Conservation (phyloP, 345 rosid genomes). For the Salix viminalis region DNA sequence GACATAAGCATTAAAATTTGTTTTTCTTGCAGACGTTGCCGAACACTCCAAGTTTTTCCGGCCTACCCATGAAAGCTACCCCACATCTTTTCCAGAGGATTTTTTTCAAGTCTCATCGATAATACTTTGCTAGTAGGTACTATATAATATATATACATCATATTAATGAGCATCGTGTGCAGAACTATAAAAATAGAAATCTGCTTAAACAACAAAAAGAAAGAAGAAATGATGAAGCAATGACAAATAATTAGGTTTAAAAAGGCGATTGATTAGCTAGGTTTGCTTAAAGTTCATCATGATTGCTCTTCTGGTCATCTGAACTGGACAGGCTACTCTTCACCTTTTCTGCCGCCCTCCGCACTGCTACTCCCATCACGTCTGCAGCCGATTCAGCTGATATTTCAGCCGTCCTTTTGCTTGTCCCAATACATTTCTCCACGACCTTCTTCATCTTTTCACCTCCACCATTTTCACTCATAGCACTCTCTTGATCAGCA, state of each 20-base stretch:
- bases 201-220: too few species aligned
- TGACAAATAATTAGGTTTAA: background rate
- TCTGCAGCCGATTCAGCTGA: slow-evolving; percentile 40
- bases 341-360: background rate
- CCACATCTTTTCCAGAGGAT: too few species aligned
- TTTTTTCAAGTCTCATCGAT: too few species aligned
- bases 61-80: too few species aligned
- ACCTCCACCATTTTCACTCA: slow-evolving; percentile 15
- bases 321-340: background rate
- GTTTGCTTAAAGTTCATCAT: background rate
- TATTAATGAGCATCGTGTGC: too few species aligned
- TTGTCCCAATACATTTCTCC: slow-evolving; percentile 33
- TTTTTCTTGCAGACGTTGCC: too few species aligned
- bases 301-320: background rate
- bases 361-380: too few species aligned
- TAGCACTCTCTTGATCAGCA: slow-evolving; percentile 12
- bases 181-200: too few species aligned
- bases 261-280: background rate
- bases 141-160: too few species aligned
- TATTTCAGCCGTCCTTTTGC: slow-evolving; percentile 42
- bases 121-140: too few species aligned
- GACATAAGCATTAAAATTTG: too few species aligned
- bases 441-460: slow-evolving; percentile 57
- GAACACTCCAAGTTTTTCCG: too few species aligned
- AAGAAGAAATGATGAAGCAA: background rate